Evolutionary conservation across 2,329 filamentous ascomycete genomes (phyloP).

Genomic region (Microsporum canis): DNA sequence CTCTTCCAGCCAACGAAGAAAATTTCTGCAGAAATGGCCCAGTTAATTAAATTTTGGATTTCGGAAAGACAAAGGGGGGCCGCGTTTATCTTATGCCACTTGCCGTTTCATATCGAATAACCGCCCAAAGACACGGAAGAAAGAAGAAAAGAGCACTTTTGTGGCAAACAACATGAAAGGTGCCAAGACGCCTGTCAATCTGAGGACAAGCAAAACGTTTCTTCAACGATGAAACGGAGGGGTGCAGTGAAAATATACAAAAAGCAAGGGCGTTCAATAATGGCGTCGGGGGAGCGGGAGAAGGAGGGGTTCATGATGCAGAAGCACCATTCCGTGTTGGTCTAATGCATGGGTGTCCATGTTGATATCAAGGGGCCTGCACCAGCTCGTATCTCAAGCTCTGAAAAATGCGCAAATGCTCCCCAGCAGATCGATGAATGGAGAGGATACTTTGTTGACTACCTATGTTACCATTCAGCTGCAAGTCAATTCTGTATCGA

Average conservation of each 20-base stretch:
- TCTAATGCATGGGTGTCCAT: too few relatives aligned
- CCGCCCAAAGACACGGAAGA: background rate
- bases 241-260: background rate
- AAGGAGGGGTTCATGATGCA: too few relatives aligned
- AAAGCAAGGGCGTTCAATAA: background rate
- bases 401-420: too few relatives aligned
- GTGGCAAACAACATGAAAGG: background rate
- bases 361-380: too few relatives aligned
- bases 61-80: background rate
- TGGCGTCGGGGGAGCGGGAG: too few relatives aligned
- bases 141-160: background rate
- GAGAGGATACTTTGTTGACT: too few relatives aligned
- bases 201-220: background rate
- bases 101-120: background rate
- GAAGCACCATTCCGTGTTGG: too few relatives aligned
- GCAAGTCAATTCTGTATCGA: too few relatives aligned
- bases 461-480: too few relatives aligned
- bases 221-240: background rate
- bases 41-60: background rate
- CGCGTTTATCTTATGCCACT: background rate
- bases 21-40: background rate
- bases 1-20: background rate
- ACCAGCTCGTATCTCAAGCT: too few relatives aligned
- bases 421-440: too few relatives aligned
- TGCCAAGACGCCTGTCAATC: background rate